These are phyloP conservation scores for Niveomyces coronatus DNA, from an alignment of 2,329 filamentous ascomycete species.

Conservation along the genomic window DNA sequence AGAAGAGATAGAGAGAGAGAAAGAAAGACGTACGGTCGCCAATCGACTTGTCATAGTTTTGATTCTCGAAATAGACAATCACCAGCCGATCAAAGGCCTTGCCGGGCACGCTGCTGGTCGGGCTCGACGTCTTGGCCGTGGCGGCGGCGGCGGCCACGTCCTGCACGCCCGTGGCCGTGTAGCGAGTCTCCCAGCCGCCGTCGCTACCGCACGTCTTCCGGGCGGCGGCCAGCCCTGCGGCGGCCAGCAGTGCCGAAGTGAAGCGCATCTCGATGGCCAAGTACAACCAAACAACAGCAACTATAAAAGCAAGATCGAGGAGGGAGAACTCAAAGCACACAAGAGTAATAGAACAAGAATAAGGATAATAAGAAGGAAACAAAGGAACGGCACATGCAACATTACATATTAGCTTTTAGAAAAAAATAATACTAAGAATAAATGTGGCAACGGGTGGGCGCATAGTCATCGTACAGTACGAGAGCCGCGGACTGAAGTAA, in stretches of 20 bases:
- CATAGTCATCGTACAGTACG: no score
- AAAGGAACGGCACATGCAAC: no score
- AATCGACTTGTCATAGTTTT: conserved; percentile 53
- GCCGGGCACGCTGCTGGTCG: conserved; percentile 55
- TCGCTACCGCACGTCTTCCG: conserved; percentile 10
- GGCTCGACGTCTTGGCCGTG: conserved; percentile 49
- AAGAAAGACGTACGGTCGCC: conserved; percentile 42
- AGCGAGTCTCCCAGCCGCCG: conserved; percentile 25
- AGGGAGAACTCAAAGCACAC: neutral
- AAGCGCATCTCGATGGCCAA: conserved; percentile 5
- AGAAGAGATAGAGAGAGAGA: no score
- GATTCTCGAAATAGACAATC: conserved; percentile 71
- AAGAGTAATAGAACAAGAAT: neutral
- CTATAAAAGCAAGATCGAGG: no score
- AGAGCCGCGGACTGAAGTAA: no score
- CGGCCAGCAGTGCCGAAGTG: conserved; percentile 16
- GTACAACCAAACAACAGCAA: no score
- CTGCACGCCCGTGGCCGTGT: conserved; percentile 41
- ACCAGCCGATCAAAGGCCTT: conserved; percentile 63
- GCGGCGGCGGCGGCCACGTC: conserved; percentile 46
- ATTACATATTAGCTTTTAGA: no score
- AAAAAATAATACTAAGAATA: no score
- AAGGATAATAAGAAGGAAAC: no score
- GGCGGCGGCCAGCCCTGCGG: conserved; percentile 18
- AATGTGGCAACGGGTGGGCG: no score